These are phyloP conservation scores for Aspergillus sp. DNA, from an alignment of 2,329 filamentous ascomycete species.

Conservation along the genomic window DNA sequence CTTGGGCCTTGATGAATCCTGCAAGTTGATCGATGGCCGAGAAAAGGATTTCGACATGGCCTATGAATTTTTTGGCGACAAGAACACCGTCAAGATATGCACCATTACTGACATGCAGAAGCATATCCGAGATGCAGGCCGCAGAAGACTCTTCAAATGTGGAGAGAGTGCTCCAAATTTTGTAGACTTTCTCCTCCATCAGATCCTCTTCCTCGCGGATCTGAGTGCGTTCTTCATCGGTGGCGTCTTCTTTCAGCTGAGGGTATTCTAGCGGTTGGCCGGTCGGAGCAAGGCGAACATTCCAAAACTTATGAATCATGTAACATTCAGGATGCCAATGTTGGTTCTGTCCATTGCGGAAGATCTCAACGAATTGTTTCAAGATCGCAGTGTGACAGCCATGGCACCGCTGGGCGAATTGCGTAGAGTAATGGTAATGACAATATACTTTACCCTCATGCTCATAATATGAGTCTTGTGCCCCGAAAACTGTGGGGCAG, in stretches of 20 bases:
- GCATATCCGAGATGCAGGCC: conserved; percentile 98
- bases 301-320: conserved; percentile 99
- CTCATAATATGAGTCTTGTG: conserved; percentile 98
- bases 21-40: conserved; percentile 84
- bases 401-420: conserved; percentile 93
- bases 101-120: conserved; percentile 96
- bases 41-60: conserved; percentile 92
- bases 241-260: conserved; percentile 55
- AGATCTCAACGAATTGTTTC: conserved; percentile 99
- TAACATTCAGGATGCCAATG: conserved; percentile 99
- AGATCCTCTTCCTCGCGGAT: conserved; percentile 85
- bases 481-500: conserved; percentile 95
- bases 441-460: conserved; percentile 96
- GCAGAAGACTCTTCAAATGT: conserved; percentile 97
- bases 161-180: conserved; percentile 96
- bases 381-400: conserved; percentile 96
- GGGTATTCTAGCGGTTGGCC: conserved; percentile 51
- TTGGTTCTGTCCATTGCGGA: conserved; percentile 94
- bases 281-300: conserved; percentile 75
- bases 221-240: conserved; percentile 67
- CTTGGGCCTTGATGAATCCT: conserved; percentile 64
- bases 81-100: conserved; percentile 93
- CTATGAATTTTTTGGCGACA: conserved; percentile 93
- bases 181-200: conserved; percentile 97
- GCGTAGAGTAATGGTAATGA: conserved; percentile 97